Evolutionary conservation across 257 asterid genomes (phyloP), one percentile per base, ranked within the genome.

Genomic region (Avicennia marina): DNA sequence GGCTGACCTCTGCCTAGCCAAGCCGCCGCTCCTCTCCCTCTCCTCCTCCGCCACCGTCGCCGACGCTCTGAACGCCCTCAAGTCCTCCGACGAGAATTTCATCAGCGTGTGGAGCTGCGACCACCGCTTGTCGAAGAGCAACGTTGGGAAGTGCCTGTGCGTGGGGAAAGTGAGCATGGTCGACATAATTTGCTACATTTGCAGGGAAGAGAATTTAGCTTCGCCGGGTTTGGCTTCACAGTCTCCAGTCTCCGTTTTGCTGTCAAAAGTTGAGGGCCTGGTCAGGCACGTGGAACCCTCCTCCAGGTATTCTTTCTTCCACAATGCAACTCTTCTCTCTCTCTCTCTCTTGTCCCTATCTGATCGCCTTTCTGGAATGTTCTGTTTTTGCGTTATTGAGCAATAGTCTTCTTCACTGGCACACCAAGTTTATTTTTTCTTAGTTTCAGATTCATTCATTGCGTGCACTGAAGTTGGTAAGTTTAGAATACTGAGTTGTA

Each of bases 1-100:
- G 75, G 86, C 94, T 42, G 98, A 90, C 65, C 94, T 90, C 62
- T 86, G 98, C 73, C 61, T 90, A 13, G 98, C 96, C 61, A 90
- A 87, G 82, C 96, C 95, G 33, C 81, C 95, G 25, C 86, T 90
- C 38, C 85, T 74, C 54, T 78, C 78, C 21, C 87, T 87, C 53
- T 62, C 94, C 58, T 66, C 76, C 31, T 63, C 94, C 22, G 78
- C 84, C 69, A 72, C 94, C 45, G 60, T 81, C 44, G 72, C 74
- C 29, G 84, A 75, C 69, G 90, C 94, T 27, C 42, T 90, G 55
- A 58, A 82, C 55, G 81, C 87, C 19, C 83, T 90, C 4, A 80
- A 78, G 38, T 55, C 76, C 47, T 64, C 81, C 16, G 74, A 56
- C 8, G 87, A 75, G 4, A 72, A 53, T 4, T 77, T 48, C 68